These are phyloP conservation scores for Talaromyces sp. DNA, from an alignment of 2,329 filamentous ascomycete species.

Conservation along the genomic window DNA sequence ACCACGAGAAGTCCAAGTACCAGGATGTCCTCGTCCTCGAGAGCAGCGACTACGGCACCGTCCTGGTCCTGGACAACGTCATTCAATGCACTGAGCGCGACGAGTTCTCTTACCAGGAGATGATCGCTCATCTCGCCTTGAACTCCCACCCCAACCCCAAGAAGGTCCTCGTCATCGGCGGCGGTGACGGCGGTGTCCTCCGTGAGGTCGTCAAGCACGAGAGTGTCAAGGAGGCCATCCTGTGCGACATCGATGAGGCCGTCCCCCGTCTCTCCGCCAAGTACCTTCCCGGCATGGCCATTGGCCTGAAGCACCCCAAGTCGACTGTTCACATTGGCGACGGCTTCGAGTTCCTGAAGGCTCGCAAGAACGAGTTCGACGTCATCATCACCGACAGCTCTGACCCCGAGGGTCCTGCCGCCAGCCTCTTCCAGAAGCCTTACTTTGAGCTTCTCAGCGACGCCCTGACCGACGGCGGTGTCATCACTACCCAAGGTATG, in stretches of 20 bases:
- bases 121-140: slow-evolving; percentile 99
- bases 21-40: slow-evolving; percentile 99
- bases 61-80: slow-evolving; percentile 96
- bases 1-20: slow-evolving; percentile 99
- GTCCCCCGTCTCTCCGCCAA: slow-evolving; percentile 98
- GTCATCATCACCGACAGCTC: slow-evolving; percentile 99
- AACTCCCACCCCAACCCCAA: slow-evolving; percentile 98
- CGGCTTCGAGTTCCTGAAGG: slow-evolving; percentile 96
- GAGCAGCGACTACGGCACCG: slow-evolving; percentile 93
- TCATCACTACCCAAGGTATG: slow-evolving; percentile 99
- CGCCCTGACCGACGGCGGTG: slow-evolving; percentile 90
- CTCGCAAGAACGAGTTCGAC: slow-evolving; percentile 96
- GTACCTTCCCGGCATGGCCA: slow-evolving; percentile 92
- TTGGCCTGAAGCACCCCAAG: slow-evolving; percentile 91
- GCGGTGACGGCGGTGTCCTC: slow-evolving; percentile 94
- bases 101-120: slow-evolving; percentile 99
- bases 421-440: slow-evolving; percentile 96
- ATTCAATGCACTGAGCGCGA: slow-evolving; percentile 98
- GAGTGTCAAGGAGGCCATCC: slow-evolving; percentile 89
- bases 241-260: slow-evolving; percentile 99
- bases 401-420: slow-evolving; percentile 94
- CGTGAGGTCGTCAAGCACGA: slow-evolving; percentile 99
- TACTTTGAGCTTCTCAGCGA: slow-evolving; percentile 95
- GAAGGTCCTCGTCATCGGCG: slow-evolving; percentile 97
- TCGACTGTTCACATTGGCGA: slow-evolving; percentile 91